A percentile compares a stretch with the other conserved stretches of the same genome.
Evolutionary conservation across 805 yeast genomes (phyloP).

Genomic region (Candida suzukii): DNA sequence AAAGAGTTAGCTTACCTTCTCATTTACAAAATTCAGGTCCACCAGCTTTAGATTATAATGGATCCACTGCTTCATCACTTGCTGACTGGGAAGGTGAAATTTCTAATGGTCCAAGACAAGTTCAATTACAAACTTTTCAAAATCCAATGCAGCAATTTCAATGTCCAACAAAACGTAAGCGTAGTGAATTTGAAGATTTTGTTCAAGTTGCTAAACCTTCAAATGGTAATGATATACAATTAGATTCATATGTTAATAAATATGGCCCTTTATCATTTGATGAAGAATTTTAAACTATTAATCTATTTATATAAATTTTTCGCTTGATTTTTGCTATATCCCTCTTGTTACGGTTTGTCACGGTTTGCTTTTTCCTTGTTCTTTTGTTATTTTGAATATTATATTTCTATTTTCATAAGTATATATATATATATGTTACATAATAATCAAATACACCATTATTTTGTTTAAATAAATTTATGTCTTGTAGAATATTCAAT

Average conservation of each 20-base stretch:
- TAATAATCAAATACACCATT: too few species aligned
- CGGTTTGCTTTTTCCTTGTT: too few species aligned
- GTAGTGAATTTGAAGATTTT: slow-evolving; percentile 12
- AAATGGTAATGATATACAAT: slow-evolving; percentile 3
- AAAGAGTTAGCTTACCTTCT: slow-evolving; percentile 35
- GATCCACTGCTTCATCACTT: slow-evolving; percentile 39
- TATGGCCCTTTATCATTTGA: slow-evolving; percentile 40
- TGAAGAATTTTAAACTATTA: slow-evolving; percentile 37
- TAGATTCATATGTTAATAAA: slow-evolving; percentile 22
- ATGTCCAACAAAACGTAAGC: slow-evolving; percentile 20
- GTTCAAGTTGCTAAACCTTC: neutral
- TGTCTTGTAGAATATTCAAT: slow-evolving; percentile 30
- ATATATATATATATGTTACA: too few species aligned
- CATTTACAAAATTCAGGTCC: slow-evolving; percentile 19
- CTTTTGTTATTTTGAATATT: too few species aligned
- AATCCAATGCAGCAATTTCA: neutral
- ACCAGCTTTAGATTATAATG: slow-evolving; percentile 35
- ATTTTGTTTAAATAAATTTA: neutral
- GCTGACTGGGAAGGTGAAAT: slow-evolving; percentile 35
- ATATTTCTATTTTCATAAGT: too few species aligned
- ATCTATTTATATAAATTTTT: neutral
- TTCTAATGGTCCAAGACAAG: slow-evolving; percentile 1
- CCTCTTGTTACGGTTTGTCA: too few species aligned
- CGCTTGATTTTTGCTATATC: neutral
- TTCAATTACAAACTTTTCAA: slow-evolving; percentile 2